A percentile compares a stretch with the other conserved stretches of the same genome.
Conservation (phyloP, 2,329 filamentous ascomycete species). For the Aspergillus pseudoglaucus region DNA sequence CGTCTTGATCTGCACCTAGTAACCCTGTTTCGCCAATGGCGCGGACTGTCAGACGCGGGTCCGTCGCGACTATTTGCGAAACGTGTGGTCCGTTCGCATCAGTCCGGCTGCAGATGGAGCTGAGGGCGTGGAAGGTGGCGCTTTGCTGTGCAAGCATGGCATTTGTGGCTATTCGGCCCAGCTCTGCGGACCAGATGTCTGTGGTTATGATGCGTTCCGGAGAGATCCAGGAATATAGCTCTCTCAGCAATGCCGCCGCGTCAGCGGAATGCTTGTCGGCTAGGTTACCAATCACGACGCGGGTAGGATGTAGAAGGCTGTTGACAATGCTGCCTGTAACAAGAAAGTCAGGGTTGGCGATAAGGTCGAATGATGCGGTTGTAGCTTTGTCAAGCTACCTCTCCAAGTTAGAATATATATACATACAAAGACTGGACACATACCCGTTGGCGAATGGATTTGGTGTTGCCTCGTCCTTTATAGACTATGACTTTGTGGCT, state of each 20-base stretch:
- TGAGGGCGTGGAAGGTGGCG: background rate
- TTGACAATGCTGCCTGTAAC: constrained; percentile 9
- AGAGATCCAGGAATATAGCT: constrained; percentile 12
- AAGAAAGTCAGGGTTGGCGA: constrained; percentile 16
- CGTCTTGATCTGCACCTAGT: background rate
- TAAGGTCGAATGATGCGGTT: constrained; percentile 10
- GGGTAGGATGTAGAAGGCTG: constrained; percentile 9
- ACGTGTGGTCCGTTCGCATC: background rate
- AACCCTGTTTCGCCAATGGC: background rate
- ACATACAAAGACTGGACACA: background rate
- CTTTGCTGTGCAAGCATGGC: background rate
- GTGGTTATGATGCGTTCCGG: background rate
- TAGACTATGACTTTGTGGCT: constrained; percentile 18
- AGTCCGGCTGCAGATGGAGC: background rate
- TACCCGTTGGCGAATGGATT: background rate
- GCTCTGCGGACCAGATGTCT: background rate
- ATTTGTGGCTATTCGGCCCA: background rate
- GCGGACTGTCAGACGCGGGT: background rate
- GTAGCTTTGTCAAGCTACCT: background rate
- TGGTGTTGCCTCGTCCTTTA: background rate
- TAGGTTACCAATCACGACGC: constrained; percentile 16
- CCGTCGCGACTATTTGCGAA: background rate
- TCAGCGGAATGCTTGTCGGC: constrained; percentile 8
- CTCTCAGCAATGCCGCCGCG: constrained; percentile 9
- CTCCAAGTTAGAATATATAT: background rate